Evolutionary conservation across 1,284 basidiomycete species (phyloP).

Genomic region (Schizophyllum amplum): DNA sequence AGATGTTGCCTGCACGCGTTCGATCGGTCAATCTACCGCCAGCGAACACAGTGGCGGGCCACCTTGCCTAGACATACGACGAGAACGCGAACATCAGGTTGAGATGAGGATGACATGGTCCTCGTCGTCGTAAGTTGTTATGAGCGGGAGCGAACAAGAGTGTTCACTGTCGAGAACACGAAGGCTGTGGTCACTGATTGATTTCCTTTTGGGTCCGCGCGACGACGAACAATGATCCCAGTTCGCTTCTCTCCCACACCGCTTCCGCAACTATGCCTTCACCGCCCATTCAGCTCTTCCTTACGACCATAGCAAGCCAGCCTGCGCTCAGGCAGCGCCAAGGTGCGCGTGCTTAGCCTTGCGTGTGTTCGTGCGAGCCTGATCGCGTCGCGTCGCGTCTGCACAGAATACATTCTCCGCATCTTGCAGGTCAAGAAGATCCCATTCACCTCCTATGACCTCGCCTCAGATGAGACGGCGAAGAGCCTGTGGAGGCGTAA

Average conservation of each 20-base stretch:
- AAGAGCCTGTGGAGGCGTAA: slow-evolving; percentile 75
- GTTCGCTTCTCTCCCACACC: neutral
- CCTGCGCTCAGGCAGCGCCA: slow-evolving; percentile 67
- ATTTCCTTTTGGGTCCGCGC: slow-evolving; percentile 3
- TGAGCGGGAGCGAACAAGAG: neutral
- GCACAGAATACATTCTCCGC: slow-evolving; percentile 61
- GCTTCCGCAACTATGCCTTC: slow-evolving; percentile 44
- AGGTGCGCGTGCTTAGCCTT: slow-evolving; percentile 28
- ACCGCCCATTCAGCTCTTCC: slow-evolving; percentile 71
- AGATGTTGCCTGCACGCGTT: slow-evolving; percentile 55
- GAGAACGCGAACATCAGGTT: slow-evolving; percentile 39
- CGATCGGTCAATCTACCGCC: neutral
- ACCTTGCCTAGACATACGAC: slow-evolving; percentile 54
- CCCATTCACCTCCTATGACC: slow-evolving; percentile 68
- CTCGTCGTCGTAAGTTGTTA: neutral
- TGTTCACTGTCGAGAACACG: slow-evolving; percentile 1
- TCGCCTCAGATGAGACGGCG: slow-evolving; percentile 69
- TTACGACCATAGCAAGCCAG: slow-evolving; percentile 80
- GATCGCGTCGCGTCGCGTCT: slow-evolving; percentile 17
- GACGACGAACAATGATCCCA: neutral
- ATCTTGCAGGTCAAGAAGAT: slow-evolving; percentile 79
- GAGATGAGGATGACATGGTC: slow-evolving; percentile 4
- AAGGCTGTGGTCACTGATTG: neutral
- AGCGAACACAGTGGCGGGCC: neutral
- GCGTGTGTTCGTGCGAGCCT: neutral